These are phyloP conservation scores for Porpolomopsis calyptriformis DNA, from an alignment of 768 basidiomycete species.

Conservation along the genomic window DNA sequence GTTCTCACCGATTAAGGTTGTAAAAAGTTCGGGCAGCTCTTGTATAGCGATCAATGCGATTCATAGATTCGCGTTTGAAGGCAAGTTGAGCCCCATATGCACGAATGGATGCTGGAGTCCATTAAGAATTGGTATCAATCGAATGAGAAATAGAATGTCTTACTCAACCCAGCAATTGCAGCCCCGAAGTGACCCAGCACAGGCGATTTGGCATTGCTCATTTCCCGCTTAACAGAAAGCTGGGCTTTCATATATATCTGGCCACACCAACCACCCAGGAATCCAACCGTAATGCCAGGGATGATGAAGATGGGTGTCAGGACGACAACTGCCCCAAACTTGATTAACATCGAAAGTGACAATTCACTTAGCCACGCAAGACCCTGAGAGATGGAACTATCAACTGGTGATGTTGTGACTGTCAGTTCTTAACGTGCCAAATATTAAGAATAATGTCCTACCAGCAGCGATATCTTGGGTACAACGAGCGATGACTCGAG, in stretches of 20 bases:
- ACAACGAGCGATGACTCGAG: slow-evolving; percentile 52
- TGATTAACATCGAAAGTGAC: slow-evolving; percentile 28
- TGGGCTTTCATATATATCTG: slow-evolving; percentile 37
- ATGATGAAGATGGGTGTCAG: slow-evolving; percentile 37
- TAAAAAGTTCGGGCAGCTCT: slow-evolving; percentile 38
- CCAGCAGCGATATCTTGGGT: slow-evolving; percentile 60
- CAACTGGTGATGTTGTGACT: slow-evolving; percentile 36
- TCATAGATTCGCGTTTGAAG: slow-evolving; percentile 35
- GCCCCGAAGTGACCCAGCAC: slow-evolving; percentile 35
- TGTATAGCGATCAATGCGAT: slow-evolving; percentile 45
- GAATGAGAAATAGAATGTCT: slow-evolving; percentile 8
- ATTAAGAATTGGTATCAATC: not conserved
- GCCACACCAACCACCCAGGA: slow-evolving; percentile 34
- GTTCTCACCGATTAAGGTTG: slow-evolving; percentile 32
- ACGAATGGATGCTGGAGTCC: slow-evolving; percentile 40
- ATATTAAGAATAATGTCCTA: slow-evolving; percentile 27
- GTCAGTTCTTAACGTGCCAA: slow-evolving; percentile 21
- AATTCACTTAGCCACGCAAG: slow-evolving; percentile 22
- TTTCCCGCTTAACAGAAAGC: slow-evolving; percentile 38
- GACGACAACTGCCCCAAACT: slow-evolving; percentile 33
- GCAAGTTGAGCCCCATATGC: slow-evolving; percentile 51
- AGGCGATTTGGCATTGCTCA: slow-evolving; percentile 31
- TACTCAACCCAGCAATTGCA: slow-evolving; percentile 47
- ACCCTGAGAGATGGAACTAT: slow-evolving; percentile 26
- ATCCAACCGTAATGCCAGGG: slow-evolving; percentile 32